Evolutionary conservation across 495 filamentous ascomycete species (phyloP).

Genomic region (Pyronema omphalodes): DNA sequence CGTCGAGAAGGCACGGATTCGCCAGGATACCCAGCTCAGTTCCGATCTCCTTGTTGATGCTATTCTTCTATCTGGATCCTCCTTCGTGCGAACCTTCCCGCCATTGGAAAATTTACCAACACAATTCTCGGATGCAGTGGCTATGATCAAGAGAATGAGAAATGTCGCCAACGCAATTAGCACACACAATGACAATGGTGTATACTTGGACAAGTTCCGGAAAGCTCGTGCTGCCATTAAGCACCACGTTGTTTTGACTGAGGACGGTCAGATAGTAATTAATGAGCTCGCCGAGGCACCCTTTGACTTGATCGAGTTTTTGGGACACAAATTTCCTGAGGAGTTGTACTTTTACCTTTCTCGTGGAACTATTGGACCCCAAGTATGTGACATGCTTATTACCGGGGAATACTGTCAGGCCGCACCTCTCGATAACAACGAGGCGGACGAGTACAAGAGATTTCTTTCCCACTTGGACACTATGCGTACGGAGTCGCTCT

Average conservation of each 20-base stretch:
- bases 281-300: slow-evolving; percentile 52
- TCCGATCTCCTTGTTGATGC: slow-evolving; percentile 65
- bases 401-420: slow-evolving; percentile 55
- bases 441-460: slow-evolving; percentile 58
- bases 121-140: slow-evolving; percentile 15
- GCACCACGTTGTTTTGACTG: slow-evolving; percentile 65
- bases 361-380: slow-evolving; percentile 57
- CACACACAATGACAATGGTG: slow-evolving; percentile 50
- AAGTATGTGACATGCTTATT: slow-evolving; percentile 62
- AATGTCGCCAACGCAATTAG: slow-evolving; percentile 44
- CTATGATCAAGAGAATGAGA: slow-evolving; percentile 22
- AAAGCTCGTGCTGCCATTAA: slow-evolving; percentile 67
- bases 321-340: slow-evolving; percentile 71
- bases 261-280: slow-evolving; percentile 53
- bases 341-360: slow-evolving; percentile 88
- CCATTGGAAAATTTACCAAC: slow-evolving; percentile 36
- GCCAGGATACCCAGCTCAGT: slow-evolving; percentile 48
- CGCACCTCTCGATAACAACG: slow-evolving; percentile 65
- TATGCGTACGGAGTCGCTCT: slow-evolving; percentile 53
- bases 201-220: slow-evolving; percentile 70
- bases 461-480: slow-evolving; percentile 56
- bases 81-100: slow-evolving; percentile 60
- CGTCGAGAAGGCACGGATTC: slow-evolving; percentile 50
- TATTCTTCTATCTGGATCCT: slow-evolving; percentile 65
- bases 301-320: slow-evolving; percentile 67